Evolutionary conservation across 1,284 basidiomycete genomes (phyloP), one percentile per base, ranked within the genome.

Genomic region (Boletus sp.): DNA sequence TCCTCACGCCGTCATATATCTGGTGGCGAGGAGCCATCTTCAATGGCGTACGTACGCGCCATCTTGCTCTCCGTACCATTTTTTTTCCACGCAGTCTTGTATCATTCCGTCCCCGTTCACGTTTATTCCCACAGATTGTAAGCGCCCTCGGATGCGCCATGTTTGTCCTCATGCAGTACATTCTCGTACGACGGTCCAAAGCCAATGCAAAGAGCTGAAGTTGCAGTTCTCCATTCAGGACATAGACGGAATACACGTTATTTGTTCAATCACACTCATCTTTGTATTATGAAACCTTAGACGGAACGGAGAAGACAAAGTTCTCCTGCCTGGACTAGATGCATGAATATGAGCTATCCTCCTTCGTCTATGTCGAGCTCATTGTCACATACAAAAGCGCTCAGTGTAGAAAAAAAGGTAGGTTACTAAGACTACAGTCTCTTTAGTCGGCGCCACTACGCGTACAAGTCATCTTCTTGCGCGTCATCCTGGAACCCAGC

Each of bases 401-500:
- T 31, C 30, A 51, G 16, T 28, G 47, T 37, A 33, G 19, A 35
- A 38, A 37, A 47, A 28, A 13, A 43, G 28, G 16, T 6, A 10
- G 10, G 14, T 21, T 33, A 23, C n/a, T 14, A 17, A 37, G 21
- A 28, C 46, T 28, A 10, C 27, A 40, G 35, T 57, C 48, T n/a
- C 17, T 30, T 27, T 46, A 21, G 30, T 37, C n/a, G 23, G 6
- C 30, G 48, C 35, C 25, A 55, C 79, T 75, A 90, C 64, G 93
- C 93, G 70, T 95, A 96, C 71, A 96, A 76, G 74, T 96, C 95
- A 65, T 97, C 94, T 69, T 96, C 94, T 50, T 85, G 88, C 35
- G 85, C 80, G 59, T 94, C 91, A 64, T 91, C 89, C 33, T 84
- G 81, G 78, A 96, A 96, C 19, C 89, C 91, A 58, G 91, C 81